Conservation (phyloP, 2,329 filamentous ascomycete species). For the Cladophialophora yegresii region DNA sequence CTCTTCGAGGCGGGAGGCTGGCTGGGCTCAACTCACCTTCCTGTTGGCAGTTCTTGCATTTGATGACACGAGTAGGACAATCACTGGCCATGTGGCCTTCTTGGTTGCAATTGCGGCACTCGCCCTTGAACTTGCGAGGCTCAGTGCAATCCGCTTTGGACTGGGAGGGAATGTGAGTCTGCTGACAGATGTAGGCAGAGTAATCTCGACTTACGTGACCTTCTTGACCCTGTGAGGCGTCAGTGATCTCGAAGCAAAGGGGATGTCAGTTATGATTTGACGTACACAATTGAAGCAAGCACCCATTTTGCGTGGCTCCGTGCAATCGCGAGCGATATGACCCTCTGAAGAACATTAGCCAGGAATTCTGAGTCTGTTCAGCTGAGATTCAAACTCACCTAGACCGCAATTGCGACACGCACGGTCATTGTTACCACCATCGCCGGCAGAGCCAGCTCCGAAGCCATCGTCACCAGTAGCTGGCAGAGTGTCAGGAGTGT, state of each 20-base stretch:
- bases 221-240: conserved; percentile 40
- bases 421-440: neutral
- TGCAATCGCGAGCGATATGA: conserved; percentile 45
- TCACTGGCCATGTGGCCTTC: conserved; percentile 49
- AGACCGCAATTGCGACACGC: conserved; percentile 36
- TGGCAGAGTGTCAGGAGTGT: neutral
- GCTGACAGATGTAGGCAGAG: neutral
- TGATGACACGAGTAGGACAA: conserved; percentile 49
- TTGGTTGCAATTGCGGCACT: conserved; percentile 50
- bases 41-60: conserved; percentile 51
- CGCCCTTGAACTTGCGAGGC: conserved; percentile 51
- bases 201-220: conserved; percentile 38
- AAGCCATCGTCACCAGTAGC: neutral
- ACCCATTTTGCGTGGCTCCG: conserved; percentile 45
- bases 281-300: conserved; percentile 50
- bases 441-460: neutral
- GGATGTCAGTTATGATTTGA: neutral
- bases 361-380: neutral
- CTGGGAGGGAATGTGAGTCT: conserved; percentile 35
- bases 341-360: conserved; percentile 32
- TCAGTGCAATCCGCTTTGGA: conserved; percentile 50
- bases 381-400: conserved; percentile 20
- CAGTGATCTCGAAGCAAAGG: conserved; percentile 3
- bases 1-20: neutral
- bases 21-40: conserved; percentile 44